Evolutionary conservation across 306 rosid species (phyloP), one percentile per base, ranked within the genome.

Genomic region (Adenanthera pavonina): DNA sequence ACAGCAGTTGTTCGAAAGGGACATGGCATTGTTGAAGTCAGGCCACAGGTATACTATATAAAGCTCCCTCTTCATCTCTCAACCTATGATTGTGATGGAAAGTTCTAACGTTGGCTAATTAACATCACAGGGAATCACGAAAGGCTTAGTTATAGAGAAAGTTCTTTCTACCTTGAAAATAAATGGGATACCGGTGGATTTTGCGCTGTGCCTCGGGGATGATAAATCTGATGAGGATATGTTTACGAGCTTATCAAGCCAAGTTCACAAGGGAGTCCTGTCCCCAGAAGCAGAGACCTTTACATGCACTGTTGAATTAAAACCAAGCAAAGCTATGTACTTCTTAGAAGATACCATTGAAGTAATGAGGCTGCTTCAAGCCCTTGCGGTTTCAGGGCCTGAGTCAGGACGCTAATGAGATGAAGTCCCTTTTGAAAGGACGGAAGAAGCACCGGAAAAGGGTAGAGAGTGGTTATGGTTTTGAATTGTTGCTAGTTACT

Each of bases 311-410:
- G 97, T 94, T 51, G 98, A 94, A 62, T 90, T 86, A 56, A 94
- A 94, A 81, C 95, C 97, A 8, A 94, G 98, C 83, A 94, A 94
- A 87, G 98, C 98, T 43, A 88, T 79, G 87, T 90, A 90, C 91
- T 94, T 89, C 82, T 86, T 94, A 3, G 94, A 92, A 34, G 92
- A 94, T 61, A 70, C 88, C 0, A 74, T 38, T 6, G 95, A 90
- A 60, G 97, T 94, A 51, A 61, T 87, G 87, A 69, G 61, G 74
- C 57, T 90, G 84, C 94, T 94, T 78, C 80, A 77, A 68, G 85
- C 86, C 80, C 92, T 94, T 56, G 89, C 86, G 9, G 82, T 75
- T 83, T 85, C 91, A 14, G 81, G 54, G 51, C 78, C 74, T 57
- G 85, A 69, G 72, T 52, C 85, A 25, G 72, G 82, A 80, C 8